These are phyloP conservation scores for Saccharomyces pastorianus DNA, from an alignment of 1,139 yeast species.

Conservation along the genomic window DNA sequence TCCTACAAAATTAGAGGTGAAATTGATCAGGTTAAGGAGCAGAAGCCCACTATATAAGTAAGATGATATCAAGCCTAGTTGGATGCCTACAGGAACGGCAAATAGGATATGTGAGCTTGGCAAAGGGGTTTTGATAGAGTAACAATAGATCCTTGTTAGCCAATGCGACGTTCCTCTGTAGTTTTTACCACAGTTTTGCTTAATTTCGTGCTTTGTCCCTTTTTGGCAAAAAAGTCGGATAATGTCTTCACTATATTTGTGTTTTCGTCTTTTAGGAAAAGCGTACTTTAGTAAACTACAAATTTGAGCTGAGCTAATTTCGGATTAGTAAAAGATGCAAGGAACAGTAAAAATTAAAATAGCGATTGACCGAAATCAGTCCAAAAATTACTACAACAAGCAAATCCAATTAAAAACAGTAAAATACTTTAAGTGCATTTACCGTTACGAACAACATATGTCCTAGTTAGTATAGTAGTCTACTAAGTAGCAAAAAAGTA, in stretches of 20 bases:
- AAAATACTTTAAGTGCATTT: background rate
- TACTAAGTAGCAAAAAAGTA: background rate
- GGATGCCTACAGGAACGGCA: background rate
- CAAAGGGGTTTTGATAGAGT: background rate
- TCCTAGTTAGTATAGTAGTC: background rate
- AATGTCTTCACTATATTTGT: background rate
- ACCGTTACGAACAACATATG: background rate
- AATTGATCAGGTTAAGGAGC: background rate
- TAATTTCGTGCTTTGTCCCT: background rate
- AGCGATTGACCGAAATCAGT: background rate
- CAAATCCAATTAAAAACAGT: background rate
- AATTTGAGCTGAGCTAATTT: background rate
- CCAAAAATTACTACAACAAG: background rate
- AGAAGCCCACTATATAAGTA: background rate
- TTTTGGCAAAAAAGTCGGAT: background rate
- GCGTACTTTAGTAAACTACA: background rate
- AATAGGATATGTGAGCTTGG: too few relatives aligned
- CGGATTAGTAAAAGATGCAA: background rate
- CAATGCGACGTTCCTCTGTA: background rate
- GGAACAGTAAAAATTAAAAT: background rate
- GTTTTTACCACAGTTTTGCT: background rate
- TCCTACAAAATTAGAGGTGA: background rate
- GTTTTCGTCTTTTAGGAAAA: background rate
- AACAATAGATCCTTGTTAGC: background rate
- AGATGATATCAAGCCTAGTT: background rate